Base-by-base conservation (phyloP, 225 moss, liverwort and hornwort genomes). In the Neckera pumila region DNA sequence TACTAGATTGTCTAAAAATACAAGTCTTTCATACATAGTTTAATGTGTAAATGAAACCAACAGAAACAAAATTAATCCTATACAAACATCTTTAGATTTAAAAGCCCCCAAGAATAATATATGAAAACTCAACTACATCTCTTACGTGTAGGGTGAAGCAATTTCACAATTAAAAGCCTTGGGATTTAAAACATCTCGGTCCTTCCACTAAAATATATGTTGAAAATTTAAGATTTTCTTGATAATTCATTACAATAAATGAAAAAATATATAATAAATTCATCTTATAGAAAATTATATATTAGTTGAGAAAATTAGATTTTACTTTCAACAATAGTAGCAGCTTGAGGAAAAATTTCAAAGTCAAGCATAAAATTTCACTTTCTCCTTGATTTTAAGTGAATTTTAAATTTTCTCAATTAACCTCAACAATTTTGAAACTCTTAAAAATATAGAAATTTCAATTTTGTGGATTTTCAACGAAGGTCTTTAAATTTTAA, bases 61-160 rank as follows among this genome's bases (percentile, higher is more conserved):
- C 4, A 14, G 1, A 42, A 80, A 30, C 11, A 2, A 28, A 58
- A 42, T 13, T 4, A 42, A 80, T 0, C 9, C 20, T 9, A 20
- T 22, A 11, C 0, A 22, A 10, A 34, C 0, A 34, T 7, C 2
- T 31, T 22, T 23, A 49, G 11, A 16, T 2, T 25, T 63, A 0
- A 42, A 81, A 11, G 34, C 2, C 3, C 3, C 3, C 2, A 2
- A 81, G 22, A 22, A 16, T 14, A 45, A 7, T 1, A 63, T 14
- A 42, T 42, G 2, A 59, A 34, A 57, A 62, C 34, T 23, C 34
- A 63, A 33, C 4, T 22, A 10, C 34, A 47, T 23, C 6, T 3
- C 34, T 14, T 6, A 14, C 2, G 23, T 15, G 1, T 23, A 27
- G 4, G 9, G 0, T 25, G 7, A 45, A 19, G 7, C 3, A n/a